These are phyloP conservation scores for Umbelopsis vinacea DNA, from an alignment of 192 early-diverging fungal species.

Conservation along the genomic window DNA sequence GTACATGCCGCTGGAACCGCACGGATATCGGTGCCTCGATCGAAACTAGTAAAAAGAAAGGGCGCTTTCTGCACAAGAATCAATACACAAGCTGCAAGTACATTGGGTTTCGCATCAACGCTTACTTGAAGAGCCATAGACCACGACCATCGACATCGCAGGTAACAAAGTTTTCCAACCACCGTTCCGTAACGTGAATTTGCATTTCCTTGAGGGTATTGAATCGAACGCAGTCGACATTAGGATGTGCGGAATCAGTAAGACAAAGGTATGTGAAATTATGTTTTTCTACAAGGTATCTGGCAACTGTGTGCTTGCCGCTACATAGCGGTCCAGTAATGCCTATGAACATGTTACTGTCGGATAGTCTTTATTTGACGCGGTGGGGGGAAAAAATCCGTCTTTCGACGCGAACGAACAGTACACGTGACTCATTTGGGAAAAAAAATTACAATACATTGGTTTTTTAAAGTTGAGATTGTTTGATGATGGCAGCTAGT, in stretches of 20 bases:
- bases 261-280: slow-evolving; percentile 52
- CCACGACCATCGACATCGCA: slow-evolving; percentile 59
- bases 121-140: slow-evolving; percentile 59
- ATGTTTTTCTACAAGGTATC: slow-evolving; percentile 55
- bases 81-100: not conserved
- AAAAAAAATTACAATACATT: not conserved
- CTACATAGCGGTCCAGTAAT: slow-evolving; percentile 66
- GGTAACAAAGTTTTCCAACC: slow-evolving; percentile 76
- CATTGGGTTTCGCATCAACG: too few species aligned
- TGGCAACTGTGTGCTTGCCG: slow-evolving; percentile 69
- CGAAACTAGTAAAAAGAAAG: slow-evolving; percentile 84
- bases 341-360: slow-evolving; percentile 69
- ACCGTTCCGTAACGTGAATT: slow-evolving; percentile 73
- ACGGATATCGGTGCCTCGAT: slow-evolving; percentile 79
- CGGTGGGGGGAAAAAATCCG: not conserved
- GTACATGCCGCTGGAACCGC: slow-evolving; percentile 64
- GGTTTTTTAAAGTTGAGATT: slow-evolving; percentile 17
- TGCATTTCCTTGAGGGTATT: slow-evolving; percentile 60
- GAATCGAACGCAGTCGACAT: slow-evolving; percentile 45
- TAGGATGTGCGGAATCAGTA: not conserved
- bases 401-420: not conserved
- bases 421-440: not conserved
- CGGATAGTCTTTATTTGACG: not conserved
- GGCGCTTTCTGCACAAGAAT: slow-evolving; percentile 59
- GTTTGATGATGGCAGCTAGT: slow-evolving; percentile 42